These are phyloP conservation scores for Leucogyrophana mollusca DNA, from an alignment of 768 basidiomycete genomes.

Conservation along the genomic window DNA sequence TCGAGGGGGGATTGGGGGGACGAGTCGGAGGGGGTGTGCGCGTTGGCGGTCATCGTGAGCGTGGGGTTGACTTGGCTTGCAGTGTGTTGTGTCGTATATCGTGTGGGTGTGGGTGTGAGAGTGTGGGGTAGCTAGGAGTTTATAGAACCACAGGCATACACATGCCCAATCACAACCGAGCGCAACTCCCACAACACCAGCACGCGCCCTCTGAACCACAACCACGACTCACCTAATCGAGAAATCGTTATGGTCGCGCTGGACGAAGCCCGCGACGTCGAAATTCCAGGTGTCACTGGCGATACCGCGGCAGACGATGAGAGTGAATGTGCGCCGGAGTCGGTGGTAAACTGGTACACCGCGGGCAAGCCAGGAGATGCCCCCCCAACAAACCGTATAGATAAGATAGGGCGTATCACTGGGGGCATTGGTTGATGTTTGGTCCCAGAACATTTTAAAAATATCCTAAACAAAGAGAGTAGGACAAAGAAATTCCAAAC, in stretches of 20 bases:
- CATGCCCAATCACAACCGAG: conserved; percentile 12
- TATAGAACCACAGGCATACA: neutral
- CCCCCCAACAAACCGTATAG: no score
- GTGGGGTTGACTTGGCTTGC: conserved; percentile 52
- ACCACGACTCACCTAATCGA: conserved; percentile 60
- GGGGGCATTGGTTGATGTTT: no score
- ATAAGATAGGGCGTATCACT: no score
- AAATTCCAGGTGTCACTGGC: conserved; percentile 59
- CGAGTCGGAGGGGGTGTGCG: conserved; percentile 51
- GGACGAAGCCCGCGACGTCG: conserved; percentile 62
- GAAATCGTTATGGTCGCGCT: conserved; percentile 64
- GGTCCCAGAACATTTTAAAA: no score
- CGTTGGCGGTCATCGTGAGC: conserved; percentile 48
- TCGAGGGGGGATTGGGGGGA: conserved; percentile 60
- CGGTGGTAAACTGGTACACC: conserved; percentile 53
- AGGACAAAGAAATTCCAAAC: no score
- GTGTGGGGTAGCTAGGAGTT: neutral
- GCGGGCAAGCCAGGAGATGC: no score
- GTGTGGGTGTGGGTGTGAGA: no score
- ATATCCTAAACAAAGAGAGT: no score
- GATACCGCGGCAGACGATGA: conserved; percentile 69
- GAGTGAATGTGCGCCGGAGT: conserved; percentile 41
- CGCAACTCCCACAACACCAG: no score
- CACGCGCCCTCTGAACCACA: neutral
- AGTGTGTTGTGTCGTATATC: conserved; percentile 47